Percentiles rank a stretch among this genome's conserved stretches.
Conservation (phyloP, 306 rosid species). For the Glycine tomentella region DNA sequence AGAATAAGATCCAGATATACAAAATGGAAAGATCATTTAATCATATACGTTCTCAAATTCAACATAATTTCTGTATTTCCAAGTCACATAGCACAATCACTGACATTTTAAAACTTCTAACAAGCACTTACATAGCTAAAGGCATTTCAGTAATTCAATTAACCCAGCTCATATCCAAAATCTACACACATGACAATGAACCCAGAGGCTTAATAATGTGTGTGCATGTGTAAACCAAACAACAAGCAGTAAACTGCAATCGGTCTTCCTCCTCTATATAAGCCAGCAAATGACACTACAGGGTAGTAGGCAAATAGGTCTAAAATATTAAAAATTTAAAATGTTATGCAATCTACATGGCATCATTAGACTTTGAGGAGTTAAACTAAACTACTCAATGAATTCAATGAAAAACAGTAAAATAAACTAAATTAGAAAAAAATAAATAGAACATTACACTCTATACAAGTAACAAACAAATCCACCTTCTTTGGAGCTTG, state of each 20-base stretch:
- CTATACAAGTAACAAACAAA: constrained; percentile 7
- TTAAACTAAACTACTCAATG: background rate
- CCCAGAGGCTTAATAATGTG: background rate
- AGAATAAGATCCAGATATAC: constrained; percentile 26
- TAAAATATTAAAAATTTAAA: background rate
- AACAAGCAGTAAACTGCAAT: constrained; percentile 14
- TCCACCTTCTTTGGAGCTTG: constrained; percentile 85
- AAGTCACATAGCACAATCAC: constrained; percentile 28
- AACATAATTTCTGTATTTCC: constrained; percentile 16
- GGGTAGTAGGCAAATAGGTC: background rate
- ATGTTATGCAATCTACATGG: background rate
- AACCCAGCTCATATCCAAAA: constrained; percentile 21
- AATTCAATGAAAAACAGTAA: background rate
- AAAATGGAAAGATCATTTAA: background rate
- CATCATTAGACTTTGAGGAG: constrained; percentile 1
- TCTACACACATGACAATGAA: constrained; percentile 30
- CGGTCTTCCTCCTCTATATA: background rate
- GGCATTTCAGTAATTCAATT: background rate
- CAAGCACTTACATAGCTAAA: constrained; percentile 12
- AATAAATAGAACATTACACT: constrained; percentile 19
- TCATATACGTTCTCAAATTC: constrained; percentile 13
- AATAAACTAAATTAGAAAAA: background rate
- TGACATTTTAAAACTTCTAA: constrained; percentile 27
- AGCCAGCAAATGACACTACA: constrained; percentile 8
- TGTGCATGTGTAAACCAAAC: constrained; percentile 12